Percentiles rank a stretch among this genome's conserved stretches.
Evolutionary conservation across 2,329 filamentous ascomycete genomes (phyloP).

Genomic region (Helicocarpus griseus): DNA sequence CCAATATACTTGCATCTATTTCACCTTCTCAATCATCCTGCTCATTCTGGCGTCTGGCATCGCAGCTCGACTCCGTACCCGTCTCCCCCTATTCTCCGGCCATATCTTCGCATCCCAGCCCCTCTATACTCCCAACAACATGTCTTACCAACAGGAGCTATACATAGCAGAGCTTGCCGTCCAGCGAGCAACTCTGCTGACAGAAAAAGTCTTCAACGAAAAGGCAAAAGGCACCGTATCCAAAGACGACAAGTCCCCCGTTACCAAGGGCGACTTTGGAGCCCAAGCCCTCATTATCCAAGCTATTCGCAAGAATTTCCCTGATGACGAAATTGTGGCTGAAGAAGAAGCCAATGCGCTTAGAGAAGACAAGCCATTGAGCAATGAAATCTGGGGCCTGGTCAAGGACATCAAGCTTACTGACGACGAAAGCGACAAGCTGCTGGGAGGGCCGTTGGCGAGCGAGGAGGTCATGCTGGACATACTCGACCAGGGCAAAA

Average conservation of each 20-base stretch:
- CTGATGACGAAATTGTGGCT: constrained; percentile 79
- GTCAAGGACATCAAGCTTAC: constrained; percentile 63
- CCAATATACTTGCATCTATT: not conserved
- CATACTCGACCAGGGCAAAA: constrained; percentile 46
- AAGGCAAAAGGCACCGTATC: constrained; percentile 89
- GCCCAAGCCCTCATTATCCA: constrained; percentile 93
- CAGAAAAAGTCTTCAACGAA: constrained; percentile 70
- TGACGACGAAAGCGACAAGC: constrained; percentile 53
- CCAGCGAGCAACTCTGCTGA: constrained; percentile 68
- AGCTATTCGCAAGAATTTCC: constrained; percentile 82
- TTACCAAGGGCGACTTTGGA: constrained; percentile 96
- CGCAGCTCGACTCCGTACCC: constrained; percentile 26
- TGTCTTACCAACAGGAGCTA: constrained; percentile 65
- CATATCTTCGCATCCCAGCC: constrained; percentile 16
- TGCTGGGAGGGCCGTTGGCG: constrained; percentile 60
- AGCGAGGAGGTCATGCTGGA: constrained; percentile 53
- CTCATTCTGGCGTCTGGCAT: constrained; percentile 35
- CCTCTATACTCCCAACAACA: constrained; percentile 20
- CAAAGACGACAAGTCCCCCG: constrained; percentile 92
- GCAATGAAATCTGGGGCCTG: constrained; percentile 72
- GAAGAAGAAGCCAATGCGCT: constrained; percentile 86
- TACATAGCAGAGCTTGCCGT: constrained; percentile 79
- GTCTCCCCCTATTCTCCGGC: constrained; percentile 30
- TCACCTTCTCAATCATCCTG: constrained; percentile 3
- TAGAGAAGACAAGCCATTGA: constrained; percentile 58